Evolutionary conservation across 768 basidiomycete genomes (phyloP).

Genomic region (Rhodosporidiobolus sp.): DNA sequence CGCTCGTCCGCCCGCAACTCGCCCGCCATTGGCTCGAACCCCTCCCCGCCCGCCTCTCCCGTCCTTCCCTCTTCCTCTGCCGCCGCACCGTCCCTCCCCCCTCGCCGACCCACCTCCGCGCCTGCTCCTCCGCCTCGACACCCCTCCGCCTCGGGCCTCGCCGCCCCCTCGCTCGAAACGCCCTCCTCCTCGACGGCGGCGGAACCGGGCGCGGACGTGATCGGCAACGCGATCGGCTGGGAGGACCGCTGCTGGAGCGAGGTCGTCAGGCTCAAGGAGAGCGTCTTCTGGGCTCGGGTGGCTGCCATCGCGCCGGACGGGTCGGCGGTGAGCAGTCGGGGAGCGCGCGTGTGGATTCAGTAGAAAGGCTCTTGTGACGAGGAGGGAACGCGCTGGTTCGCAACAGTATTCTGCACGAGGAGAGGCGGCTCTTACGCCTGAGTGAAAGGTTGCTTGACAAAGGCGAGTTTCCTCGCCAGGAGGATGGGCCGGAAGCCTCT

Average conservation of each 20-base stretch:
- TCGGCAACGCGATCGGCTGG: slow-evolving; percentile 44
- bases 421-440: no score
- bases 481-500: no score
- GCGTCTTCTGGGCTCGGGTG: slow-evolving; percentile 38
- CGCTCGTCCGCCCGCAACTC: slow-evolving; percentile 22
- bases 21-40: slow-evolving; percentile 13
- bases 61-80: slow-evolving; percentile 1
- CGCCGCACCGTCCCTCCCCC: background rate
- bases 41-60: slow-evolving; percentile 20
- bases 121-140: slow-evolving; percentile 13
- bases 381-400: background rate
- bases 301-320: slow-evolving; percentile 32
- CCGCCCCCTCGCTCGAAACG: background rate
- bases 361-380: slow-evolving; percentile 19
- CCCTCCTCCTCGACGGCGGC: background rate
- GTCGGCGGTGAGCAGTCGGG: slow-evolving; percentile 10
- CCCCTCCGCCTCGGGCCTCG: slow-evolving; percentile 1
- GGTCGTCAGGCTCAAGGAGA: slow-evolving; percentile 39
- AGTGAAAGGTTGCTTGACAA: no score
- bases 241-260: slow-evolving; percentile 45
- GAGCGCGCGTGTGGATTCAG: slow-evolving; percentile 33
- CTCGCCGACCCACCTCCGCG: background rate
- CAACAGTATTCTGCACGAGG: no score
- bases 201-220: slow-evolving; percentile 19
- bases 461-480: no score